Percentiles rank a stretch among this genome's conserved stretches.
Evolutionary conservation across 305 asterid genomes (phyloP).

Genomic region (Fraxinus greggii): DNA sequence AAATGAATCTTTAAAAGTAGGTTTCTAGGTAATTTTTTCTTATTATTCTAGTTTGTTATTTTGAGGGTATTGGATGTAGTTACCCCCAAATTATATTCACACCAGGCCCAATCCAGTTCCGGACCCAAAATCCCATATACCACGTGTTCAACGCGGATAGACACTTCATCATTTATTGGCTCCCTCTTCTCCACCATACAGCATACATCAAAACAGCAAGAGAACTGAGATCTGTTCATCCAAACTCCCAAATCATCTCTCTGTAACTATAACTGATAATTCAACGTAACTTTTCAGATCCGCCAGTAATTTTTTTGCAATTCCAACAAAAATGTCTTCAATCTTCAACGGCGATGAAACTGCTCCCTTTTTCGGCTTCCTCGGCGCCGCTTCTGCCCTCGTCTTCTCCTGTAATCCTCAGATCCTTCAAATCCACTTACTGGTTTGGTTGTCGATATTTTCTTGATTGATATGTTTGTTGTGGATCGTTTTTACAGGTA

Average conservation of each 20-base stretch:
- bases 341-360: slow-evolving; percentile 70
- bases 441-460: background rate
- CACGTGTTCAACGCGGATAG: background rate
- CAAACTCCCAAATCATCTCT: slow-evolving; percentile 5
- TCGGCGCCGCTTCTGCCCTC: slow-evolving; percentile 65
- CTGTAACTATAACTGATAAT: slow-evolving; percentile 12
- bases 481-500: slow-evolving; percentile 17
- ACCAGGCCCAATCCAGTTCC: background rate
- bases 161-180: background rate
- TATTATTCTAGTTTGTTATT: too few species aligned
- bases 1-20: too few species aligned
- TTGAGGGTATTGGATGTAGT: too few species aligned
- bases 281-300: background rate
- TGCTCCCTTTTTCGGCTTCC: slow-evolving; percentile 71
- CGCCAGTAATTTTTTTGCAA: background rate
- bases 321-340: slow-evolving; percentile 40
- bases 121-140: background rate
- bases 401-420: slow-evolving; percentile 51
- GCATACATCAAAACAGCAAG: background rate
- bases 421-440: background rate
- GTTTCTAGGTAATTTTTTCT: too few species aligned
- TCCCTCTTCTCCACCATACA: background rate
- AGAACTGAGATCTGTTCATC: slow-evolving; percentile 15
- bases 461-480: background rate
- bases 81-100: background rate